These are phyloP conservation scores for Penicillium aurantiogriseum DNA, from an alignment of 2,329 filamentous ascomycete species.

Conservation along the genomic window DNA sequence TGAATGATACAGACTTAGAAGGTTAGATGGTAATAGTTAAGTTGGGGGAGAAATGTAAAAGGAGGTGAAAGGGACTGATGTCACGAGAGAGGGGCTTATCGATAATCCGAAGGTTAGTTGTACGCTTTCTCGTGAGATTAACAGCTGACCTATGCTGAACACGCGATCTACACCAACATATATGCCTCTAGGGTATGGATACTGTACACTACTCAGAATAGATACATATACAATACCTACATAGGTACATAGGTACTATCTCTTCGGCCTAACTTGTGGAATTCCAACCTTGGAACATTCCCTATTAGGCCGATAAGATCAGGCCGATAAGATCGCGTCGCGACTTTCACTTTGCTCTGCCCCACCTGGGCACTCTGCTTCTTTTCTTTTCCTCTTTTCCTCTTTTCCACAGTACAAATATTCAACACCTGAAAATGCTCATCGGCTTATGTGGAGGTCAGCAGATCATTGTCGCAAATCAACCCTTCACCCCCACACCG, in stretches of 20 bases:
- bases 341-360: not conserved
- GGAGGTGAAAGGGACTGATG: not conserved
- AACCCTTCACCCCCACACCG: not conserved
- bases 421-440: slow-evolving; percentile 41
- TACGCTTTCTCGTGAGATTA: not conserved
- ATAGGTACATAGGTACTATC: not conserved
- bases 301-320: slow-evolving; percentile 2
- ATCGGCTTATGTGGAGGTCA: slow-evolving; percentile 53
- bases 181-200: not conserved
- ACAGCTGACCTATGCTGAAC: not conserved
- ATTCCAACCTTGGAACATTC: not conserved
- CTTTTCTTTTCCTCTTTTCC: not conserved
- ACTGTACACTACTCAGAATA: not conserved
- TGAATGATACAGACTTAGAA: not conserved
- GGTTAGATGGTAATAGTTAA: not conserved
- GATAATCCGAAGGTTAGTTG: not conserved
- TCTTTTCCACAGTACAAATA: not conserved
- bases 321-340: slow-evolving; percentile 6
- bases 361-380: not conserved
- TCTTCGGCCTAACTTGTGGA: not conserved
- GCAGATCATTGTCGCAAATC: slow-evolving; percentile 13
- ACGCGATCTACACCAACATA: not conserved
- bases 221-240: not conserved
- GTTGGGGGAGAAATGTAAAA: too few relatives aligned
- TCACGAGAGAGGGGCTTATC: not conserved